Percentiles rank a stretch among this genome's conserved stretches.
Conservation (phyloP, 106 monocot species). For the Ottelia alismoides region DNA sequence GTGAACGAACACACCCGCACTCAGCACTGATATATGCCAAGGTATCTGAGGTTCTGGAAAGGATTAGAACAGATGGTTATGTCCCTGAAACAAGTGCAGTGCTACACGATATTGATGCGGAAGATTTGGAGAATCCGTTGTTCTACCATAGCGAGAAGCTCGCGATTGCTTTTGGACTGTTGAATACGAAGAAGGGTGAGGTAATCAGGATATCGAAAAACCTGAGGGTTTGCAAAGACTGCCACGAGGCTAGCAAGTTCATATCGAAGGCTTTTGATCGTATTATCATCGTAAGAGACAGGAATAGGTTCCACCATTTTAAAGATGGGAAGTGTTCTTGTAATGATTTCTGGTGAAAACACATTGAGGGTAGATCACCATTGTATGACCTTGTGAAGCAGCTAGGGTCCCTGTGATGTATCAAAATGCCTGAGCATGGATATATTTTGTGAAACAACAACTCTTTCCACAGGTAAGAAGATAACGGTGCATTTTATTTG, state of each 20-base stretch:
- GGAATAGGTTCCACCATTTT: slow-evolving; percentile 80
- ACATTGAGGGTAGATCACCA: too few species aligned
- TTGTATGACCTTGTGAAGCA: too few species aligned
- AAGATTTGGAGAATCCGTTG: slow-evolving; percentile 41
- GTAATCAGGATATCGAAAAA: slow-evolving; percentile 65
- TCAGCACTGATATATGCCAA: slow-evolving; percentile 40
- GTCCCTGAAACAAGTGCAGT: slow-evolving; percentile 24
- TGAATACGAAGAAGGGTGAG: slow-evolving; percentile 31
- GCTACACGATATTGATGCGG: slow-evolving; percentile 32
- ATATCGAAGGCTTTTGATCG: slow-evolving; percentile 43
- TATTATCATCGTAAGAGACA: slow-evolving; percentile 57
- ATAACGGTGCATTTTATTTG: too few species aligned
- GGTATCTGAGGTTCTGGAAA: slow-evolving; percentile 43
- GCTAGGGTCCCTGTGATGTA: too few species aligned
- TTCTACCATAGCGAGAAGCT: slow-evolving; percentile 75
- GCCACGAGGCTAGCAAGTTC: slow-evolving; percentile 59
- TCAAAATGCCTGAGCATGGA: too few species aligned
- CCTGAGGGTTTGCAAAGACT: slow-evolving; percentile 68
- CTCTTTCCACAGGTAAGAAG: too few species aligned
- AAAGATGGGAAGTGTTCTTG: slow-evolving; percentile 58
- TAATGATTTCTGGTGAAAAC: slow-evolving; percentile 64
- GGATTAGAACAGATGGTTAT: slow-evolving; percentile 46
- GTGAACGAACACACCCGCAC: slow-evolving; percentile 29
- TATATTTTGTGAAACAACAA: too few species aligned
- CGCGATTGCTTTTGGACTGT: slow-evolving; percentile 65